phyloP scores from a whole-genome alignment of 192 early-diverging fungal genomes.

The Coemansia sp. region DNA sequence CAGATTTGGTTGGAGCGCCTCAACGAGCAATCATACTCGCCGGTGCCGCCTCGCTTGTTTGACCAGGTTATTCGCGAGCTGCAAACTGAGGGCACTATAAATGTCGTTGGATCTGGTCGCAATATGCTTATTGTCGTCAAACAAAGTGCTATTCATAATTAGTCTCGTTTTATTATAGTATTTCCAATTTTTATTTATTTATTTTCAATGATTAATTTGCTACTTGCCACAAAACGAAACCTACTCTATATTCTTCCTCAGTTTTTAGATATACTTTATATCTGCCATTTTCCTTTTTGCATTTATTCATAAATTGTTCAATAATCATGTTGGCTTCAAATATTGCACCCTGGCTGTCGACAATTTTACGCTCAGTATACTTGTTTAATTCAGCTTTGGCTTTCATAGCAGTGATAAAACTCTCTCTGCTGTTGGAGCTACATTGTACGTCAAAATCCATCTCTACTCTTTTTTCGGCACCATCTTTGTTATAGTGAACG shows the following conservation, averaged over 20 bases:
- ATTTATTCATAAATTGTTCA: no score
- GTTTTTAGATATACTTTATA: no score
- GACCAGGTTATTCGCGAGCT: slow-evolving; percentile 63
- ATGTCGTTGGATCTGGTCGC: slow-evolving; percentile 49
- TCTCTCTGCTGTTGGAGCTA: no score
- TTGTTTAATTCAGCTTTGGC: no score
- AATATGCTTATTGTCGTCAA: slow-evolving; percentile 51
- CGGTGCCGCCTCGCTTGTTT: slow-evolving; percentile 60
- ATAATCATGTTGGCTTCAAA: no score
- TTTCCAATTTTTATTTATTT: slow-evolving; percentile 3
- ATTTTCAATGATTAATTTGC: background rate
- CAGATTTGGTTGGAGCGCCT: slow-evolving; percentile 52
- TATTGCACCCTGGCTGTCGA: no score
- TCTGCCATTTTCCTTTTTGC: no score
- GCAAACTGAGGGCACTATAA: slow-evolving; percentile 59
- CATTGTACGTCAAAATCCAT: background rate
- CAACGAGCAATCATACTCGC: slow-evolving; percentile 50
- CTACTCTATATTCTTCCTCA: background rate
- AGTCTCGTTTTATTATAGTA: background rate
- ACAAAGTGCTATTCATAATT: slow-evolving; percentile 39
- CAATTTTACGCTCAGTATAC: no score
- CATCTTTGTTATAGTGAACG: background rate
- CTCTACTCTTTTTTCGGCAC: background rate
- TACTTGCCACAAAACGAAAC: background rate
- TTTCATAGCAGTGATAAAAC: no score